Conservation (phyloP, 306 rosid genomes). For the Trichosanthes cucumerina region DNA sequence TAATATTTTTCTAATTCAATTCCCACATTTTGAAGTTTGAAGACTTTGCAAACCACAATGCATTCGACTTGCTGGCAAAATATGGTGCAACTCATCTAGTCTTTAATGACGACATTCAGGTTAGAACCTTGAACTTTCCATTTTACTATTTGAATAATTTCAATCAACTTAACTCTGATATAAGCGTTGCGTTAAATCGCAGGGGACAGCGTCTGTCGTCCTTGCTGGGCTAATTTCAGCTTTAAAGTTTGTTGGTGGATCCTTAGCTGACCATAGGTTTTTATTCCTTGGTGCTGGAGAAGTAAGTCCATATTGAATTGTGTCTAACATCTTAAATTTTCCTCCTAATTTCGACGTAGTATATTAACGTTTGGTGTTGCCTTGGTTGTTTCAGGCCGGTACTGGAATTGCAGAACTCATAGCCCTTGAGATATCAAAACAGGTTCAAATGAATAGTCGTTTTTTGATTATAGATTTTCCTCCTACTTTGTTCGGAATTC, state of each 20-base stretch:
- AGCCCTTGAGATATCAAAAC: conserved; percentile 87
- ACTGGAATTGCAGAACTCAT: conserved; percentile 96
- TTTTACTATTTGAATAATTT: not conserved
- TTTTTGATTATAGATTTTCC: not conserved
- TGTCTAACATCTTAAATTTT: not conserved
- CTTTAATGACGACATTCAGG: conserved; percentile 94
- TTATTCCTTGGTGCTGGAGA: conserved; percentile 98
- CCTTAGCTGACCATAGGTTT: conserved; percentile 65
- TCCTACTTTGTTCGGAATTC: not conserved
- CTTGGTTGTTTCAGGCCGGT: conserved; percentile 76
- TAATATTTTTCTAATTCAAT: conserved; percentile 17
- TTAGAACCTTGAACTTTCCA: conserved; percentile 14
- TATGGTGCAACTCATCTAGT: conserved; percentile 90
- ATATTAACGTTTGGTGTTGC: not conserved
- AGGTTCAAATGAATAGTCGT: conserved; percentile 31
- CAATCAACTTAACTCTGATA: not conserved
- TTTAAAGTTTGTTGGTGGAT: conserved; percentile 58
- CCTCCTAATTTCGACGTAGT: not conserved
- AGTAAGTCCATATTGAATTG: conserved; percentile 25
- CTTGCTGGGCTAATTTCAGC: conserved; percentile 84
- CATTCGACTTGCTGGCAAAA: conserved; percentile 79
- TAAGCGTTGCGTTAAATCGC: conserved; percentile 15
- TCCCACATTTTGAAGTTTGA: conserved; percentile 53
- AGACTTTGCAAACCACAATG: conserved; percentile 99
- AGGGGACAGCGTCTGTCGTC: conserved; percentile 99